phyloP scores from a whole-genome alignment of 768 basidiomycete species.

The Termitomyces sp. region DNA sequence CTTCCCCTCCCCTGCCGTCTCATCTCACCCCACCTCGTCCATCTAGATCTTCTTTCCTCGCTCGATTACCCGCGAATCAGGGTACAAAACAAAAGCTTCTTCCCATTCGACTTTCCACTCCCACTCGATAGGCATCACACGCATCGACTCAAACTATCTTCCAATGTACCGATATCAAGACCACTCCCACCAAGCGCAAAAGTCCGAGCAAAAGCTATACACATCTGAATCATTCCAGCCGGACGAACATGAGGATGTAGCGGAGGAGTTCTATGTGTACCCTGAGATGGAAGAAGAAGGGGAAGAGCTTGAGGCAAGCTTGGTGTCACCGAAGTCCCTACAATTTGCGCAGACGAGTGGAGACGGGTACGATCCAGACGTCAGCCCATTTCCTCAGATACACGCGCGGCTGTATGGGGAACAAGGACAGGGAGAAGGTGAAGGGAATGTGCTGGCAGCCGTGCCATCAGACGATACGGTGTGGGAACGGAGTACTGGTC shows the following conservation, averaged over 20 bases:
- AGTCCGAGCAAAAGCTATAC: neutral
- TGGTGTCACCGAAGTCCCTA: neutral
- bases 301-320: constrained; percentile 1
- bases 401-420: neutral
- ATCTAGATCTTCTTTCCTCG: constrained; percentile 74
- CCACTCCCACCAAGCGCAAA: neutral
- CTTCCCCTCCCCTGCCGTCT: neutral
- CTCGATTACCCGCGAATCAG: constrained; percentile 58
- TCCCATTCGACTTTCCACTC: constrained; percentile 24
- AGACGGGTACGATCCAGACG: neutral
- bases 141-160: neutral
- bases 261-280: neutral
- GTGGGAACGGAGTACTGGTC: constrained; percentile 1
- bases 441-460: neutral
- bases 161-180: neutral
- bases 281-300: neutral
- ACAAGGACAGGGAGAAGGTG: neutral
- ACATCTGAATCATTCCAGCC: neutral
- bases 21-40: neutral
- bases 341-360: neutral
- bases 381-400: neutral
- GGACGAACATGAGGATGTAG: neutral
- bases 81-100: constrained; percentile 44
- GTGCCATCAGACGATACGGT: constrained; percentile 9
- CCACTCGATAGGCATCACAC: constrained; percentile 1